Conservation (phyloP, 495 filamentous ascomycete species). For the Talaromyces thailandensis region DNA sequence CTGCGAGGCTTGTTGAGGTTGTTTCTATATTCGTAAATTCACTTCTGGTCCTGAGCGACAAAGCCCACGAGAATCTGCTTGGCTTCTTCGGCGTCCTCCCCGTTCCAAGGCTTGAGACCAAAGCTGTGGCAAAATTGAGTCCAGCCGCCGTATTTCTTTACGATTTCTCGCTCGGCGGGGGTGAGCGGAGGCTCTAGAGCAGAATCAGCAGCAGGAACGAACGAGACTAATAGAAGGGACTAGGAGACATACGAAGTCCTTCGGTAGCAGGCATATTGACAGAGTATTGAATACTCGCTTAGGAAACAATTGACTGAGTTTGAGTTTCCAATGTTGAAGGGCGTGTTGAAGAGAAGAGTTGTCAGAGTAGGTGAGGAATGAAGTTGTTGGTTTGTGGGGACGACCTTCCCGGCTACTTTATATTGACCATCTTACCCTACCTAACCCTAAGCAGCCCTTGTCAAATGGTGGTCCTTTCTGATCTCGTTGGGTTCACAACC, state of each 20-base stretch:
- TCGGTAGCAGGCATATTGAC: slow-evolving; percentile 5
- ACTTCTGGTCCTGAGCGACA: neutral
- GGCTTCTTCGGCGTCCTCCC: slow-evolving; percentile 19
- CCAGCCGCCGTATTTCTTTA: slow-evolving; percentile 27
- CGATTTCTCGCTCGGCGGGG: slow-evolving; percentile 17
- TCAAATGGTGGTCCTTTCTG: neutral
- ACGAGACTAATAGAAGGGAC: neutral
- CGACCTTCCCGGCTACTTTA: too few species aligned
- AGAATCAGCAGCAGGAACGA: neutral
- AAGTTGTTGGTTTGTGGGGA: neutral
- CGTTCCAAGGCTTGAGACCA: slow-evolving; percentile 21
- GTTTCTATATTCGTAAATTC: too few species aligned
- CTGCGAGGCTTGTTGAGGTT: neutral
- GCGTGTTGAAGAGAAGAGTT: neutral
- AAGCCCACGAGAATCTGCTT: slow-evolving; percentile 14
- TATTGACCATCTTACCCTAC: too few species aligned
- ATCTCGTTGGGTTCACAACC: too few species aligned
- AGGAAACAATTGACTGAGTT: neutral
- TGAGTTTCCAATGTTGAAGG: neutral
- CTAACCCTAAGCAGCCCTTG: neutral
- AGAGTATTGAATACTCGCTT: neutral
- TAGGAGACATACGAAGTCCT: neutral
- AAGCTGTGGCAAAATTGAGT: slow-evolving; percentile 16
- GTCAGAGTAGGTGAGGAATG: neutral
- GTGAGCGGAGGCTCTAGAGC: slow-evolving; percentile 22